Percentiles rank a stretch among this genome's conserved stretches.
Conservation (phyloP, 2,329 filamentous ascomycete genomes). For the Ilyonectria mors-panacis region DNA sequence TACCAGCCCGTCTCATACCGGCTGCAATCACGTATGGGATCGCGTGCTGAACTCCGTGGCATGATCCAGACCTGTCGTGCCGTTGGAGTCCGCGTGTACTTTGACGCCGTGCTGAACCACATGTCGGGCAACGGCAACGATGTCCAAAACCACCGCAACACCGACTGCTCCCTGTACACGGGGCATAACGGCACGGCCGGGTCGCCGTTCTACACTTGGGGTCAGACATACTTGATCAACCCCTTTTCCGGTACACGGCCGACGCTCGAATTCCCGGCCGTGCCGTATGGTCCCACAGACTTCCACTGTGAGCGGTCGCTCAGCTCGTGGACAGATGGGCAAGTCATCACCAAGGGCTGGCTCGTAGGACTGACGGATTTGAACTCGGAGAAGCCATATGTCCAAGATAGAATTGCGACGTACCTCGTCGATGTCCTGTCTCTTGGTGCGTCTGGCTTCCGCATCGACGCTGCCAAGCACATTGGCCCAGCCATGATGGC, state of each 20-base stretch:
- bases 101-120: slow-evolving; percentile 13
- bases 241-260: slow-evolving; percentile 12
- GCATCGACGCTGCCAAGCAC: slow-evolving; percentile 14
- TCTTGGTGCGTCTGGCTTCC: slow-evolving; percentile 13
- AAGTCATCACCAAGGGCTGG: slow-evolving; percentile 17
- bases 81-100: slow-evolving; percentile 12
- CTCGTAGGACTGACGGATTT: slow-evolving; percentile 14
- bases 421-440: slow-evolving; percentile 16
- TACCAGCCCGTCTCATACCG: slow-evolving; percentile 14
- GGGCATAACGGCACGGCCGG: slow-evolving; percentile 8
- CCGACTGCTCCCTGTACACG: slow-evolving; percentile 16
- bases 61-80: slow-evolving; percentile 18
- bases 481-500: slow-evolving; percentile 18
- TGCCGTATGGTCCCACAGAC: slow-evolving; percentile 13
- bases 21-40: slow-evolving; percentile 8
- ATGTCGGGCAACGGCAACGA: slow-evolving; percentile 18
- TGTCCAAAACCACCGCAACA: slow-evolving; percentile 13
- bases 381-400: slow-evolving; percentile 16
- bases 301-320: slow-evolving; percentile 14
- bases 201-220: slow-evolving; percentile 17
- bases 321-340: slow-evolving; percentile 16
- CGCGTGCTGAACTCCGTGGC: slow-evolving; percentile 8
- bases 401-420: slow-evolving; percentile 15
- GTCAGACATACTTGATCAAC: slow-evolving; percentile 13
- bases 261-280: slow-evolving; percentile 10